Percentiles rank a stretch among this genome's conserved stretches.
phyloP scores from a whole-genome alignment of 352 stramenopile genomes.

The Globisporangium solare region DNA sequence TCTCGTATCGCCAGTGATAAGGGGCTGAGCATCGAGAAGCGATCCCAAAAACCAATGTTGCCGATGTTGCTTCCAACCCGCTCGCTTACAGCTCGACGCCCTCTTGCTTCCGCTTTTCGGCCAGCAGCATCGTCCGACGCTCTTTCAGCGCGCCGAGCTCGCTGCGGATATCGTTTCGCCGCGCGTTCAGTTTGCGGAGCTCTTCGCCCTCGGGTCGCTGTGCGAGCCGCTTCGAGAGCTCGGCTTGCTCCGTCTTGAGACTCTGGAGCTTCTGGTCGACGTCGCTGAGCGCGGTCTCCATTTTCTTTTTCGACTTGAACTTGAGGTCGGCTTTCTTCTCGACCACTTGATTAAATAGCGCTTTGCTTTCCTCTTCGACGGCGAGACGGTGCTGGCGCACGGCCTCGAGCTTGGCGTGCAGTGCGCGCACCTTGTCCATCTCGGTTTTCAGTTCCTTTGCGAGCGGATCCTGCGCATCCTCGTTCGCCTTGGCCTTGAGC shows the following conservation, averaged over 20 bases:
- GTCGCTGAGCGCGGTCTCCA: slow-evolving; percentile 78
- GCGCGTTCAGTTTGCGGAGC: slow-evolving; percentile 76
- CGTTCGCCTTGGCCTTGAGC: slow-evolving; percentile 72
- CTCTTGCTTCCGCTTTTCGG: slow-evolving; percentile 81
- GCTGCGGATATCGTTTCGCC: slow-evolving; percentile 82
- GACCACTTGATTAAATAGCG: slow-evolving; percentile 86
- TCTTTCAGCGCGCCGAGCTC: slow-evolving; percentile 81
- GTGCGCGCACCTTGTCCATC: slow-evolving; percentile 80
- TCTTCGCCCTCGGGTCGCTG: slow-evolving; percentile 74
- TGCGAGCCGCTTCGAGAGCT: slow-evolving; percentile 64
- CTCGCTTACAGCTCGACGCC: slow-evolving; percentile 32
- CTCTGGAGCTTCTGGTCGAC: slow-evolving; percentile 77
- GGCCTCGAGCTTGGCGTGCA: slow-evolving; percentile 81
- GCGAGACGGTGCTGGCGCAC: slow-evolving; percentile 82
- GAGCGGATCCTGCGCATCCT: slow-evolving; percentile 68
- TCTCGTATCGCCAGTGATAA: neutral
- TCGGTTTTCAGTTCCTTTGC: slow-evolving; percentile 80
- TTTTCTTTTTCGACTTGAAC: slow-evolving; percentile 88
- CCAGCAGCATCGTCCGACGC: slow-evolving; percentile 70
- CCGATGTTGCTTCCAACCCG: neutral
- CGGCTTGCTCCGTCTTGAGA: slow-evolving; percentile 81
- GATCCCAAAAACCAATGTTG: neutral
- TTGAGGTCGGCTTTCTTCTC: slow-evolving; percentile 88
- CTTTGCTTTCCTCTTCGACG: slow-evolving; percentile 86
- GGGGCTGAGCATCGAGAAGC: neutral